phyloP scores from a whole-genome alignment of 2,329 filamentous ascomycete genomes.

The Penicillium sp. region DNA sequence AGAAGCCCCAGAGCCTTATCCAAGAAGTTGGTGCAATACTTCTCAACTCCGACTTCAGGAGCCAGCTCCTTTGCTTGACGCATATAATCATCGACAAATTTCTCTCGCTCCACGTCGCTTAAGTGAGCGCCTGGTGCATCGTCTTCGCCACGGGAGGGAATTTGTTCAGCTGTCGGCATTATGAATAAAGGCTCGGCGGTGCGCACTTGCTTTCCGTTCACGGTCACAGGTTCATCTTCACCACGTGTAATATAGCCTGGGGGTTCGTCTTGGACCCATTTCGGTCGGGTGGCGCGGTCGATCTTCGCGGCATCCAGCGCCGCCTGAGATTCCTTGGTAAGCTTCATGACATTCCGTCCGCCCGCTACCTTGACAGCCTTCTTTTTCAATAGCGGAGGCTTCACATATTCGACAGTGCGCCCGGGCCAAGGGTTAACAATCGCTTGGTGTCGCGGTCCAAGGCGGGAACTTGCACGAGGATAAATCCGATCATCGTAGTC shows the following conservation, averaged over 20 bases:
- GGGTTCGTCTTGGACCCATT: conserved; percentile 92
- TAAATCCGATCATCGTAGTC: conserved; percentile 98
- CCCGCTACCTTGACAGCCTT: conserved; percentile 62
- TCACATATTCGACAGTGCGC: conserved; percentile 83
- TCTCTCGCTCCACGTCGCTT: conserved; percentile 47
- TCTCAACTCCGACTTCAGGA: conserved; percentile 67
- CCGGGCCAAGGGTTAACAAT: conserved; percentile 83
- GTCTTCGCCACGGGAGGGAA: conserved; percentile 47
- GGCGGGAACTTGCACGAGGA: conserved; percentile 86
- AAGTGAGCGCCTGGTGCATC: conserved; percentile 39
- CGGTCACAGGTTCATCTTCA: conserved; percentile 66
- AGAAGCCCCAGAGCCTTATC: conserved; percentile 79
- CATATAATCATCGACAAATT: conserved; percentile 76
- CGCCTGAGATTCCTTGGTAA: conserved; percentile 76
- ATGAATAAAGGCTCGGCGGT: conserved; percentile 79
- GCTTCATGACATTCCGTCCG: conserved; percentile 58
- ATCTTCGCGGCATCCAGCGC: conserved; percentile 79
- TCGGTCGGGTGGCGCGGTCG: conserved; percentile 77
- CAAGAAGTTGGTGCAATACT: conserved; percentile 79
- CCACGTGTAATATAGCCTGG: conserved; percentile 81
- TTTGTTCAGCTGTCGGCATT: conserved; percentile 60
- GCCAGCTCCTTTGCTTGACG: conserved; percentile 64
- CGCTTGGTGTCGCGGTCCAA: conserved; percentile 90
- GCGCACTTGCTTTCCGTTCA: conserved; percentile 68
- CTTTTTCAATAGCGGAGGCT: conserved; percentile 81